Base-by-base conservation (phyloP, 495 filamentous ascomycete genomes). In the Thermothielavioides terrestris region DNA sequence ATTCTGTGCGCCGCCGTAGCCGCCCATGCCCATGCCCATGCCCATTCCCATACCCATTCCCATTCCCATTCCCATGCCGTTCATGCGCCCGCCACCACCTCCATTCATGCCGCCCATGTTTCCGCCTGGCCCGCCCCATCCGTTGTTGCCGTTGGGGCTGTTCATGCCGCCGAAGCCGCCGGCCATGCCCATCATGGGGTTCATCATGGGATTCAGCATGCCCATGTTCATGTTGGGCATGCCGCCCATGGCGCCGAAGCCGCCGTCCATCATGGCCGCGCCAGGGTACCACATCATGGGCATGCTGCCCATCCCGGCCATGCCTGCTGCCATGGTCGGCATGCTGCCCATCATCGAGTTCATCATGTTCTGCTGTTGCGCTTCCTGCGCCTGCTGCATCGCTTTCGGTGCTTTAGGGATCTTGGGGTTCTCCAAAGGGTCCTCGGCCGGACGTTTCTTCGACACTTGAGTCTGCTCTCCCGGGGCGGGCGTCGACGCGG, bases 371-470 rank as follows among this genome's bases (percentile, higher is more conserved):
- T 63, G 64, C 35, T 60, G 54, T 38, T 58, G 62, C 37, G 61
- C 55, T 36, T 70, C 63, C 42, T 76, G 70, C 14, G 56, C 52
- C 55, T 73, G 64, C 50, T 78, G 77, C 77, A 80, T 80, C 10
- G 76, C 77, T 55, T 78, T 78, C 2, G 77, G 77, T 15, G 68
- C 75, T 41, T 82, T 80, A 18, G 81, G 73, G 55, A 82, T 84
- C 37, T 81, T 80, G 28, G 81, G 73, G 57, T 83, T 84, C 37
- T 76, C 72, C 21, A 83, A 68, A 2, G 81, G 69, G 35, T 88
- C 84, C 36, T 94, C 86, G 30, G 89, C 89, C 10, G 84, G 76
- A 14, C 92, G 81, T 71, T 95, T 96, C 68, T 84, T 90, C 15
- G 75, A 70, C 35, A 43, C 45, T 20, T 65, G 55, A 12, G 60